Percentiles rank a stretch among this genome's conserved stretches.
These are phyloP conservation scores for Paxillus ammoniavirescens DNA, from an alignment of 768 basidiomycete species.

Conservation along the genomic window DNA sequence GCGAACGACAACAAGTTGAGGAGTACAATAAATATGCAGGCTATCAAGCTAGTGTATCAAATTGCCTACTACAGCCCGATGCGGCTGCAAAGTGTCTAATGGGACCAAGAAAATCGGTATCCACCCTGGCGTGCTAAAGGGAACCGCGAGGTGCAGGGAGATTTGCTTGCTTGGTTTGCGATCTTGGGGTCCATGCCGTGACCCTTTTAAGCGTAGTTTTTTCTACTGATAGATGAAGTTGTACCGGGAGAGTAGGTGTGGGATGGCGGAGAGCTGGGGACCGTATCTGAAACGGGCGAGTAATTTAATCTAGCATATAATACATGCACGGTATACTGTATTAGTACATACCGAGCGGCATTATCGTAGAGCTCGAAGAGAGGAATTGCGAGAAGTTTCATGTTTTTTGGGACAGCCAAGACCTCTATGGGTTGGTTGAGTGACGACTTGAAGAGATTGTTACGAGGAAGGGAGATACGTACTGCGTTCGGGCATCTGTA, in stretches of 20 bases:
- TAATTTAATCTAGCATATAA: conserved; percentile 1
- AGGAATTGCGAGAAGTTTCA: conserved; percentile 97
- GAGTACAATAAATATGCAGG: conserved; percentile 10
- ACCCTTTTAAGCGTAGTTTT: background rate
- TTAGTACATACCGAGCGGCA: conserved; percentile 65
- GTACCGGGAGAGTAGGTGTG: conserved; percentile 85
- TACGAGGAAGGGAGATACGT: conserved; percentile 29
- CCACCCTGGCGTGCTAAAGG: background rate
- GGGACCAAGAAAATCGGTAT: background rate
- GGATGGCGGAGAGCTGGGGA: conserved; percentile 91
- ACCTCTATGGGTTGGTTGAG: conserved; percentile 58
- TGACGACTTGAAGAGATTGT: background rate
- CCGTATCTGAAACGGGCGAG: conserved; percentile 58
- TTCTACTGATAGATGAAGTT: conserved; percentile 75
- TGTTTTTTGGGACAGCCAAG: conserved; percentile 95
- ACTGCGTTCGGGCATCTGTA: conserved; percentile 96
- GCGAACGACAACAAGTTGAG: background rate
- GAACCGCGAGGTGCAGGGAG: background rate
- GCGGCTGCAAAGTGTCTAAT: background rate
- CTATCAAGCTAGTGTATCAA: background rate
- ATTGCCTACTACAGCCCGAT: background rate
- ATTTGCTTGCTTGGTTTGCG: background rate
- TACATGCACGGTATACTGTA: background rate
- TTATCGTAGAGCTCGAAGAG: conserved; percentile 98
- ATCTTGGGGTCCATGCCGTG: background rate